Conservation (phyloP, 129 eudicot species). For the Daucus carota region DH1_v3.0 NC_030381.2:44130001-44130500, state of each 20-base stretch:
- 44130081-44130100: conserved; percentile 53
- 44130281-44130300: too few relatives aligned
- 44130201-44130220: not conserved
- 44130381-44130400: not conserved
- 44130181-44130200: too few relatives aligned
- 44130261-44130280: not conserved
- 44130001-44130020: conserved; percentile 33
- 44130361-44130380: not conserved
- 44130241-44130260: not conserved
- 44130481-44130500: not conserved
- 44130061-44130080: conserved; percentile 39
- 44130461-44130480: not conserved
- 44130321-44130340: not conserved
- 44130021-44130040: conserved; percentile 33
- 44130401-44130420: not conserved
- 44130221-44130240: not conserved
- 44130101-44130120: conserved; percentile 64
- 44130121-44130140: conserved; percentile 73
- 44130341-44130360: not conserved
- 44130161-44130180: not conserved
- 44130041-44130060: conserved; percentile 50
- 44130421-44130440: not conserved
- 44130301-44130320: too few relatives aligned
- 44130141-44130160: conserved; percentile 16
- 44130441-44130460: not conserved